Evolutionary conservation across 2,329 filamentous ascomycete genomes (phyloP).

Genomic region (Epichloe typhina): DNA sequence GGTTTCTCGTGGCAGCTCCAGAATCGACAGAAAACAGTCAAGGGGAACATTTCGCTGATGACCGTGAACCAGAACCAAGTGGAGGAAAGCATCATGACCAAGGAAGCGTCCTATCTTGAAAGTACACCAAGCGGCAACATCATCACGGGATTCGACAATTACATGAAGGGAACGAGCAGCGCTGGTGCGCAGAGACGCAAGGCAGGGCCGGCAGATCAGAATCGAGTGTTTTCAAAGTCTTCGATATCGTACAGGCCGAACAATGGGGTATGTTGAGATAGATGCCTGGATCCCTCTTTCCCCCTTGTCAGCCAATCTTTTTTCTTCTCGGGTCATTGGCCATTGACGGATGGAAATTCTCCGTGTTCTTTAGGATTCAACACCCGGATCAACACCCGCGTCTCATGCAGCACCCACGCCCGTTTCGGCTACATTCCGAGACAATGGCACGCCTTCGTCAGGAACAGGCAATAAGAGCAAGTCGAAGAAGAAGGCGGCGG

Average conservation of each 20-base stretch:
- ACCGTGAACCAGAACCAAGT: slow-evolving; percentile 24
- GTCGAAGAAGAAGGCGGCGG: slow-evolving; percentile 33
- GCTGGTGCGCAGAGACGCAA: slow-evolving; percentile 50
- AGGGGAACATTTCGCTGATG: slow-evolving; percentile 11
- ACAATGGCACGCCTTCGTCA: slow-evolving; percentile 40
- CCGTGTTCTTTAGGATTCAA: slow-evolving; percentile 23
- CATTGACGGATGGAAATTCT: not conserved
- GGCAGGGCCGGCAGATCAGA: slow-evolving; percentile 51
- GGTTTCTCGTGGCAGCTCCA: not conserved
- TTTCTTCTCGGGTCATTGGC: not conserved
- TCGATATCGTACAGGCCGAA: slow-evolving; percentile 47
- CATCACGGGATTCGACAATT: slow-evolving; percentile 94
- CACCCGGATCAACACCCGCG: slow-evolving; percentile 29
- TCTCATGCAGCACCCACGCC: slow-evolving; percentile 42
- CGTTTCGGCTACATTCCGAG: slow-evolving; percentile 39
- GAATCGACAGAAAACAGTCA: not conserved
- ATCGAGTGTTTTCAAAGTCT: slow-evolving; percentile 59
- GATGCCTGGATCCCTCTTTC: not conserved
- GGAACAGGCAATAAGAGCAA: slow-evolving; percentile 35
- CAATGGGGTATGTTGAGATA: slow-evolving; percentile 17
- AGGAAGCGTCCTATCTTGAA: slow-evolving; percentile 82
- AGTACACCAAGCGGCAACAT: slow-evolving; percentile 86
- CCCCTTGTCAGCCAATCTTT: not conserved
- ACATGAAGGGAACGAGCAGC: slow-evolving; percentile 77
- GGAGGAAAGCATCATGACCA: slow-evolving; percentile 73